Base-by-base conservation (phyloP, 495 filamentous ascomycete species). In the Lasiosphaeria hispida region DNA sequence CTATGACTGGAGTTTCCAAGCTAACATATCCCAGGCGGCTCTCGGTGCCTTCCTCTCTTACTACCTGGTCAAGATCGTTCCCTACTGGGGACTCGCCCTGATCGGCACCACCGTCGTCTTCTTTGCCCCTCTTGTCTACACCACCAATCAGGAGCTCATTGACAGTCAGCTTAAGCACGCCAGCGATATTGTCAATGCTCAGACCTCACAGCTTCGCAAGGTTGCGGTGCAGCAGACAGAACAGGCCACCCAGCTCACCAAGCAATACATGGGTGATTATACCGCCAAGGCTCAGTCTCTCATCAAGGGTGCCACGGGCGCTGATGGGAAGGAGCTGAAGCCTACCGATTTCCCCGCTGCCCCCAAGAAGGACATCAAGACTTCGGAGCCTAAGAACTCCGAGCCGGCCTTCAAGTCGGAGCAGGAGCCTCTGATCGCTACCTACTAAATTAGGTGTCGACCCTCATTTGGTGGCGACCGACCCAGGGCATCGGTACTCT, bases 131-230 rank as follows among this genome's bases (percentile, higher is more conserved):
- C 82, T 97, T 54, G 71, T 95, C 74, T 97, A 97, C 79, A 86
- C 90, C 66, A 85, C 83, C 75, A 97, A 99, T 85, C 86, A 90
- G 71, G 91, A 96, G 72, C 70, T 93, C 60, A 96, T 99, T 67
- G 94, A 99, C 72, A 76, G 82, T 57, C 90, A 97, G 64, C 75
- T 99, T 55, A 73, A 81, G 65, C 83, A 89, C 60, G 83, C 80
- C 43, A 78, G 84, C 63, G 76, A 89, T n/a, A 72, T 93, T 49
- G 73, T 94, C 69, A 87, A 83, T 74, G 78, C 85, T 62, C 93
- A 99, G 76, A 88, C 93, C 38, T 77, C 79, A 61, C 91, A 96
- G 75, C 75, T 95, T 58, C 85, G 85, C 69, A 83, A 88, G 43
- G 73, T 96, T 58, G 91, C 91, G 48, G 84, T 84, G 60, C 88